phyloP scores from a whole-genome alignment of 345 rosid genomes.

The Syzygium jambos region DNA sequence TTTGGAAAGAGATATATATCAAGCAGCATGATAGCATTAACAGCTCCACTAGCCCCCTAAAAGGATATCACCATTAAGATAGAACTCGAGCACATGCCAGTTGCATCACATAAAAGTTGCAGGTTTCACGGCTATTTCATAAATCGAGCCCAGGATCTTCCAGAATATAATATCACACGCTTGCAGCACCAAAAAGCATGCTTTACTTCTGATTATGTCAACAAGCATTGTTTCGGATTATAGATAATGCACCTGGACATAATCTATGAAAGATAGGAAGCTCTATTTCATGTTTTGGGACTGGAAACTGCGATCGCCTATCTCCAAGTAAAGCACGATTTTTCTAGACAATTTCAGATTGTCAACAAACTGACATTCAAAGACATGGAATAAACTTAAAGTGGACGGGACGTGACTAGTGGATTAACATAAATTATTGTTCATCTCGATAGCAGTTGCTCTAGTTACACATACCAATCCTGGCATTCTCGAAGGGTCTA shows the following conservation, averaged over 20 bases:
- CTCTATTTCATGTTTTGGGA: too few relatives aligned
- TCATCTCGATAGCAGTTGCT: not conserved
- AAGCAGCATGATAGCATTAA: conserved; percentile 82
- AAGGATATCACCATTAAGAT: not conserved
- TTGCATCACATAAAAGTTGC: not conserved
- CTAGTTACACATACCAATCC: conserved; percentile 47
- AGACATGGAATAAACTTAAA: not conserved
- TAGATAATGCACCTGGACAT: not conserved
- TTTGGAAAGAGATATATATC: conserved; percentile 72
- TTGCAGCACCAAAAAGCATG: not conserved
- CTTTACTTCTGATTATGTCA: not conserved
- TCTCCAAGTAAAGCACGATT: too few relatives aligned
- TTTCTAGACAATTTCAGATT: too few relatives aligned
- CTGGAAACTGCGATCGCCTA: too few relatives aligned
- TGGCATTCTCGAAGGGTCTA: conserved; percentile 59
- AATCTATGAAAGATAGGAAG: too few relatives aligned
- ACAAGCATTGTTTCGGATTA: rapidly evolving
- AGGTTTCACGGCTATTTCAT: not conserved
- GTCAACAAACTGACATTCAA: not conserved
- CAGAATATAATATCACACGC: rapidly evolving
- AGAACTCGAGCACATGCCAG: too few relatives aligned
- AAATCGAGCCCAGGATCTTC: not conserved
- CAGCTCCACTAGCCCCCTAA: conserved; percentile 94
- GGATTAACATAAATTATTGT: not conserved
- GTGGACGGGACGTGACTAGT: not conserved